Percentiles rank a stretch among this genome's conserved stretches.
Conservation (phyloP, 2,329 filamentous ascomycete species). For the Aspergillus sp. region DNA sequence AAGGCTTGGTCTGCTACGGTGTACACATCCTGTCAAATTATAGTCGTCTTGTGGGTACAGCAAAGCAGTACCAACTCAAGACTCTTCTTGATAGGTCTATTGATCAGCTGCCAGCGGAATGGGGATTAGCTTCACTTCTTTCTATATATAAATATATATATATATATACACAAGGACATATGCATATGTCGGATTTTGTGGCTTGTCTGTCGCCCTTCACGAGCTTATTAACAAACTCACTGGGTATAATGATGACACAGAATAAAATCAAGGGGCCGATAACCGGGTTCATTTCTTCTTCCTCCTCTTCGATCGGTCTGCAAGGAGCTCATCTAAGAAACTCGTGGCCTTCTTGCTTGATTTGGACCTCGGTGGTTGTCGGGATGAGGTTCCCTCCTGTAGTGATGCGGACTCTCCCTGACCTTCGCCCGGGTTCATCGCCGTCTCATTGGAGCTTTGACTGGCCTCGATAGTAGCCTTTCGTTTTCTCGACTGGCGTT, state of each 20-base stretch:
- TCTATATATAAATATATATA: not conserved
- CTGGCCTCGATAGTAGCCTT: conserved; percentile 3
- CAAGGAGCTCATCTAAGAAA: conserved; percentile 56
- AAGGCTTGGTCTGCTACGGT: conserved; percentile 12
- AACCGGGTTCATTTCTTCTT: conserved; percentile 37
- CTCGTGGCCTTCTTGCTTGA: conserved; percentile 44
- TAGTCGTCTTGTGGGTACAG: not conserved
- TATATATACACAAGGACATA: not conserved
- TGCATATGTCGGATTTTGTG: not conserved
- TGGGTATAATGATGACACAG: conserved; percentile 9
- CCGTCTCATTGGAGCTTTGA: not conserved
- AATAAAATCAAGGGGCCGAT: not conserved
- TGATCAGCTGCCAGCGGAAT: not conserved
- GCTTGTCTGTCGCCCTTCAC: not conserved
- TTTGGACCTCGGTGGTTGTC: conserved; percentile 19
- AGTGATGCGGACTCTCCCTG: conserved; percentile 5
- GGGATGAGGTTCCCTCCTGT: conserved; percentile 10
- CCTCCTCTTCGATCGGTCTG: conserved; percentile 51
- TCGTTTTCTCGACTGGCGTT: conserved; percentile 14
- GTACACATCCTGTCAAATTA: not conserved
- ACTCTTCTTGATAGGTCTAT: not conserved
- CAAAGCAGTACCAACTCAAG: not conserved
- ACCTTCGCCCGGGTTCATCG: conserved; percentile 4
- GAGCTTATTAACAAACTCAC: not conserved
- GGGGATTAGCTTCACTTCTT: not conserved